Evolutionary conservation across 75 land plant species (phyloP), one percentile per base, ranked within the genome.

Genomic region (Picea sitchensis): DNA sequence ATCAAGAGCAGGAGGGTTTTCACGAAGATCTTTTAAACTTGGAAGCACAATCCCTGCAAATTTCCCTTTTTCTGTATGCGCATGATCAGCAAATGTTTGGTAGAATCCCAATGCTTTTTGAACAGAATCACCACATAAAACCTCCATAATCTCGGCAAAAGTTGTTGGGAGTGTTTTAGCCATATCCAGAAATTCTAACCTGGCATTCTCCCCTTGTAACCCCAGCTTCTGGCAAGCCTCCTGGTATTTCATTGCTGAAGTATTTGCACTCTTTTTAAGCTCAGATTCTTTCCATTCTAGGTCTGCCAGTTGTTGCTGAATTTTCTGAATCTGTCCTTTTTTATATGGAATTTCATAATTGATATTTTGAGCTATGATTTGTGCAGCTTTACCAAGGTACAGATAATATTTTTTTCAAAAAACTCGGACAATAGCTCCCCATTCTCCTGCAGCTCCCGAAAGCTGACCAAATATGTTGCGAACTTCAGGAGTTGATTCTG

Each of bases 261-360:
- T 81, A 85, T 90, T 80, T 32, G 91, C 94, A 89, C 81, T 88
- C 73, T 98, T 92, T 80, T 92, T 96, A 32, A 86, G 88, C 87
- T 96, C 99, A 73, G 91, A 87, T 83, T 94, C 98, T 77, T 89
- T 96, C 12, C 98, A 84, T 34, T 92, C 99, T 63, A 92, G 77
- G 26, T 26, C 26, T 26, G 26, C 26, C 26, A 26, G 26, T 26
- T 26, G 26, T 73, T 94, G 99, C 68, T 96, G 99, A 71, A 91
- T 78, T 84, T 92, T 96, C 47, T 91, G 91, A 59, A 94, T 85
- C 84, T 94, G 95, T 81, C 91, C 92, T 78, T 94, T 96, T 78
- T 88, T 90, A 81, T 91, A 92, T 9, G 98, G 99, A 77, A 96
- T 93, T 73, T 96, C 99, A 85, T 94, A 96, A 65, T 88, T 94